These are phyloP conservation scores for Geranium rotundifolium DNA, from an alignment of 345 rosid genomes.

Conservation along the genomic window DNA sequence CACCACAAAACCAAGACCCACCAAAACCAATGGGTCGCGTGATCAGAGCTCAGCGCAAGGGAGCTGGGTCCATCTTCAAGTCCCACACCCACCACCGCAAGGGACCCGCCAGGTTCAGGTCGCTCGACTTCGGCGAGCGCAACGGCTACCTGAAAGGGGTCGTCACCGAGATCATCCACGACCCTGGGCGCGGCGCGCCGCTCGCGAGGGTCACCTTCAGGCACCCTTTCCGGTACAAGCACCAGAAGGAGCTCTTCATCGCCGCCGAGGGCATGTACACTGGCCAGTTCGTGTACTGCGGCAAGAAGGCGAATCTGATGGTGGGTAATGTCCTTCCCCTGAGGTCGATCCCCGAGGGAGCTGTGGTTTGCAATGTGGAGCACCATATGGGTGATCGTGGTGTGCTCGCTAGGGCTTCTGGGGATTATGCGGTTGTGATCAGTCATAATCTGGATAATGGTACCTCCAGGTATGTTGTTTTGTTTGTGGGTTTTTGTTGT, in stretches of 20 bases:
- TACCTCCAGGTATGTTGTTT: conserved; percentile 16
- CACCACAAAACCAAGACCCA: neutral
- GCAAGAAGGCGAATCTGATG: conserved; percentile 16
- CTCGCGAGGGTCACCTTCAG: conserved; percentile 15
- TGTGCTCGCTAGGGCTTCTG: conserved; percentile 12
- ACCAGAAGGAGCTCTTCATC: conserved; percentile 22
- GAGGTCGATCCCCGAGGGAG: conserved; percentile 19
- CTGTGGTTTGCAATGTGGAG: conserved; percentile 19
- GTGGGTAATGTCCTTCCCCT: conserved; percentile 19
- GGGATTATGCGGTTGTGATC: conserved; percentile 18
- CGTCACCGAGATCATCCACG: conserved; percentile 18
- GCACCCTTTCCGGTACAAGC: conserved; percentile 16
- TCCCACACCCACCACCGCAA: conserved; percentile 8
- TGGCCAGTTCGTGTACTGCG: conserved; percentile 19
- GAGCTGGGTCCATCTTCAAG: conserved; percentile 23
- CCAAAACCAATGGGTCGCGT: conserved; percentile 14
- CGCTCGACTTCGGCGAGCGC: conserved; percentile 21
- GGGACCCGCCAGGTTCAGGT: conserved; percentile 17
- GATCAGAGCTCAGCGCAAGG: conserved; percentile 22
- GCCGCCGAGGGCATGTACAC: conserved; percentile 8
- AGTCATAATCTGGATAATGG: conserved; percentile 20
- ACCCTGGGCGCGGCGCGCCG: conserved; percentile 20
- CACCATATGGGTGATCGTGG: conserved; percentile 20
- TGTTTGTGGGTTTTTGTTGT: no score
- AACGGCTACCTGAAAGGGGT: conserved; percentile 20